Conservation (phyloP, 2,329 filamentous ascomycete species). For the Botrytis galanthina region DNA sequence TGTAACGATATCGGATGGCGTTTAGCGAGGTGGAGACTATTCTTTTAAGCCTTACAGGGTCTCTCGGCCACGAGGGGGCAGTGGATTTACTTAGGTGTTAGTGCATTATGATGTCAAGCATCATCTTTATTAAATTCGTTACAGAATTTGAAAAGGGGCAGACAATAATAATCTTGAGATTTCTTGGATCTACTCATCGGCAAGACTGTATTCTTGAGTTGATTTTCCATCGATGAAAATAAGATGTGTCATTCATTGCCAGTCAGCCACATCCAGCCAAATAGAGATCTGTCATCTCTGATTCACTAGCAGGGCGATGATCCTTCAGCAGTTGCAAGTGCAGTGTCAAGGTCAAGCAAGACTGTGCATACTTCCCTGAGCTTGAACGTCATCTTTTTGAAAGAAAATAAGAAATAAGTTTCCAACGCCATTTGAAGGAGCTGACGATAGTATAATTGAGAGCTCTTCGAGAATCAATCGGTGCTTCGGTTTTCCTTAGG, state of each 20-base stretch:
- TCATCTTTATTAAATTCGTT: conserved; percentile 8
- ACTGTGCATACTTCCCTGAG: neutral
- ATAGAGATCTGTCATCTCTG: conserved; percentile 13
- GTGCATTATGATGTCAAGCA: neutral
- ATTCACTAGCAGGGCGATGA: neutral
- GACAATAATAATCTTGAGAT: neutral
- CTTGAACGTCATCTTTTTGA: neutral
- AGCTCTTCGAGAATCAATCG: neutral
- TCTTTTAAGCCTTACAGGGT: neutral
- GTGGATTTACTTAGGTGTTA: neutral
- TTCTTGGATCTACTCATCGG: neutral
- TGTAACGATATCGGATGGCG: neutral
- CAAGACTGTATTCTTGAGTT: neutral
- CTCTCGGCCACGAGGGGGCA: neutral
- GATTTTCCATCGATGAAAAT: neutral
- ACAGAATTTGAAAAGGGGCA: neutral
- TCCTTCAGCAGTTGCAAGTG: neutral
- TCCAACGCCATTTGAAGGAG: neutral
- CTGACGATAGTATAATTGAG: neutral
- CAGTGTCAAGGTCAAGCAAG: neutral
- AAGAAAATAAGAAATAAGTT: too few species aligned
- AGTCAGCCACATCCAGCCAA: neutral
- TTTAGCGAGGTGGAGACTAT: conserved; percentile 3
- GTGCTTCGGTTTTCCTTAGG: neutral
- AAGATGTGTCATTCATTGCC: neutral